Percentiles rank a stretch among this genome's conserved stretches.
phyloP scores from a whole-genome alignment of 306 rosid genomes.

The Nissolia schottii region DNA sequence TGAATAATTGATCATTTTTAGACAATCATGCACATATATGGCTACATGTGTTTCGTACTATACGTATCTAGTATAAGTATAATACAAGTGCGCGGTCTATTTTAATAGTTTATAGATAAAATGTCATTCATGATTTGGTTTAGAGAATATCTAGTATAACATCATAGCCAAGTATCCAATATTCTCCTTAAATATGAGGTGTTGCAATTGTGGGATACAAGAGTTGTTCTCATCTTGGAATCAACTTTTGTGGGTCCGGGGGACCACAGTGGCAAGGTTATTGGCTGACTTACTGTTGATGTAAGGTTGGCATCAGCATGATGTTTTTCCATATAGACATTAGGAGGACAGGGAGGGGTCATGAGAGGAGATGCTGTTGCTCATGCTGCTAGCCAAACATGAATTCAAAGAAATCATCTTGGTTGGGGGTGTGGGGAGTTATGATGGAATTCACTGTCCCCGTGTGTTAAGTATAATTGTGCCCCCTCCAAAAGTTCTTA shows the following conservation, averaged over 20 bases:
- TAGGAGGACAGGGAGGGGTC: conserved; percentile 16
- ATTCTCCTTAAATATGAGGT: no score
- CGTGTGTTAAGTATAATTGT: neutral
- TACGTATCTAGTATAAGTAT: no score
- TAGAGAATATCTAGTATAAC: no score
- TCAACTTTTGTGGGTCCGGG: neutral
- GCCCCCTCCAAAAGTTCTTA: neutral
- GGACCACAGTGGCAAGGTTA: neutral
- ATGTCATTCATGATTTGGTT: no score
- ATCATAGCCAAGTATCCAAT: no score
- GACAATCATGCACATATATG: no score
- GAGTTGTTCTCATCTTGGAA: no score
- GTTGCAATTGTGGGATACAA: no score
- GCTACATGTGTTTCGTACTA: no score
- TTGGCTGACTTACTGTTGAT: conserved; percentile 15
- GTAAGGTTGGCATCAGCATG: conserved; percentile 52
- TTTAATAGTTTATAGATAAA: no score
- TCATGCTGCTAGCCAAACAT: conserved; percentile 53
- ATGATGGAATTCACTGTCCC: conserved; percentile 5
- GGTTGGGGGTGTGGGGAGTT: conserved; percentile 32
- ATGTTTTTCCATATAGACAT: conserved; percentile 20
- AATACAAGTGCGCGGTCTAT: no score
- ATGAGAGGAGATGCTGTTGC: conserved; percentile 18
- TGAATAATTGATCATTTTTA: no score
- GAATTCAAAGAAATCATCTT: conserved; percentile 34